Conservation (phyloP, 2,329 filamentous ascomycete species). For the Aspergillus fischeri region DNA sequence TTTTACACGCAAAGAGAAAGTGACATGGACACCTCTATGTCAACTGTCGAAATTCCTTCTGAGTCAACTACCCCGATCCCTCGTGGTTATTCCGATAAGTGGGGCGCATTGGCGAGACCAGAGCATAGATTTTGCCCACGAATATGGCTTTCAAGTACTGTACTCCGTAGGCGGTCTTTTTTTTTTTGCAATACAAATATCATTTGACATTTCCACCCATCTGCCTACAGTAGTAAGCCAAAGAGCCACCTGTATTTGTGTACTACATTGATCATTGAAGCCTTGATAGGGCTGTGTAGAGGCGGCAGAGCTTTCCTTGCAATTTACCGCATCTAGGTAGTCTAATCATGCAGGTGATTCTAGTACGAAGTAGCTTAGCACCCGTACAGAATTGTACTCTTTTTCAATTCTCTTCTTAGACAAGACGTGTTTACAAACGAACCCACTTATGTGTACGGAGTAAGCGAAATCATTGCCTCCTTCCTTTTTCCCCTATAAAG, state of each 20-base stretch:
- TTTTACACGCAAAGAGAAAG: not conserved
- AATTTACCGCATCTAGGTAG: not conserved
- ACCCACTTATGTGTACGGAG: not conserved
- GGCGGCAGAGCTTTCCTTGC: not conserved
- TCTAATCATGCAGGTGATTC: not conserved
- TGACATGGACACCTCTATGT: not conserved
- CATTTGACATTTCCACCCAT: not conserved
- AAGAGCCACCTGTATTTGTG: not conserved
- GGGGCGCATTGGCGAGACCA: not conserved
- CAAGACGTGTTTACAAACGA: not conserved
- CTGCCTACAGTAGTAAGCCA: not conserved
- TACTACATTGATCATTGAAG: not conserved
- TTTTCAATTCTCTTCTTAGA: not conserved
- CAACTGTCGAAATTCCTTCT: not conserved
- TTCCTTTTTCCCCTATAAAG: not conserved
- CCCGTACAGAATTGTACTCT: not conserved
- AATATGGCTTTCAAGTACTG: not conserved
- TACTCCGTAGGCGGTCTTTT: not conserved
- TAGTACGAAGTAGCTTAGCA: not conserved
- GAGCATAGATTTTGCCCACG: not conserved
- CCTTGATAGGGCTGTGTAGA: not conserved
- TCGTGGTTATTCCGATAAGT: not conserved
- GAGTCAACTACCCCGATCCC: not conserved
- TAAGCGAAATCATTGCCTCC: not conserved
- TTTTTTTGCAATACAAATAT: not conserved